These are phyloP conservation scores for Magnusiomyces clavatus DNA, from an alignment of 1,139 yeast species.

Conservation along the genomic window DNA sequence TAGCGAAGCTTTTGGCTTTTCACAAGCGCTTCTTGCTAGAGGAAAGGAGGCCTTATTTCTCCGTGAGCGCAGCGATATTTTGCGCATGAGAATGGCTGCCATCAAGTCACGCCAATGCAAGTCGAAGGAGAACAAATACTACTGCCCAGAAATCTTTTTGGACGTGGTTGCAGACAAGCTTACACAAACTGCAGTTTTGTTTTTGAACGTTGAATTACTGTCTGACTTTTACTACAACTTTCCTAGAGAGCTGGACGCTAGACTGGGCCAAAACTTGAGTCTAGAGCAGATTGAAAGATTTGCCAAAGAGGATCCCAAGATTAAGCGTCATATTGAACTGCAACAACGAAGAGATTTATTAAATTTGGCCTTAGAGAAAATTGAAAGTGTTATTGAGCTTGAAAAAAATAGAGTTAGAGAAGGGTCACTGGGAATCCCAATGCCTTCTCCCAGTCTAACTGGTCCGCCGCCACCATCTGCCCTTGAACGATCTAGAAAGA, in stretches of 20 bases:
- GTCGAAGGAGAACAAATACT: conserved; percentile 70
- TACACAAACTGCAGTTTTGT: conserved; percentile 86
- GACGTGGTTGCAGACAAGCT: conserved; percentile 90
- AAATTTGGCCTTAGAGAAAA: conserved; percentile 74
- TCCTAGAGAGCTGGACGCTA: conserved; percentile 83
- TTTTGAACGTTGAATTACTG: conserved; percentile 84
- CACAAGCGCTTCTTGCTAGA: conserved; percentile 53
- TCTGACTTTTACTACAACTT: conserved; percentile 94
- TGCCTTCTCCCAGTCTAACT: not conserved
- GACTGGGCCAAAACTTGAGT: conserved; percentile 55
- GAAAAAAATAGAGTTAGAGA: conserved; percentile 37
- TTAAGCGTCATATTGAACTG: conserved; percentile 81
- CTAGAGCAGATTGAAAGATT: conserved; percentile 76
- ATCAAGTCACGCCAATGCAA: conserved; percentile 72
- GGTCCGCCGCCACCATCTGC: too few species aligned
- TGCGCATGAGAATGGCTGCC: conserved; percentile 69
- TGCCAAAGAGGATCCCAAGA: conserved; percentile 92
- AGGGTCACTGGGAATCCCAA: conserved; percentile 4
- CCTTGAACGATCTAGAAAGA: too few species aligned
- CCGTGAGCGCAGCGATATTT: conserved; percentile 61
- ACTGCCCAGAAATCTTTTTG: conserved; percentile 89
- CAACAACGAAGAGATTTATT: conserved; percentile 88
- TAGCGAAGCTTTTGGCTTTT: conserved; percentile 70
- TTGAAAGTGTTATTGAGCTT: conserved; percentile 78
- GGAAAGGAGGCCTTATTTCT: conserved; percentile 86